Conservation (phyloP, 306 rosid genomes). For the Abrus pulchellus region DNA sequence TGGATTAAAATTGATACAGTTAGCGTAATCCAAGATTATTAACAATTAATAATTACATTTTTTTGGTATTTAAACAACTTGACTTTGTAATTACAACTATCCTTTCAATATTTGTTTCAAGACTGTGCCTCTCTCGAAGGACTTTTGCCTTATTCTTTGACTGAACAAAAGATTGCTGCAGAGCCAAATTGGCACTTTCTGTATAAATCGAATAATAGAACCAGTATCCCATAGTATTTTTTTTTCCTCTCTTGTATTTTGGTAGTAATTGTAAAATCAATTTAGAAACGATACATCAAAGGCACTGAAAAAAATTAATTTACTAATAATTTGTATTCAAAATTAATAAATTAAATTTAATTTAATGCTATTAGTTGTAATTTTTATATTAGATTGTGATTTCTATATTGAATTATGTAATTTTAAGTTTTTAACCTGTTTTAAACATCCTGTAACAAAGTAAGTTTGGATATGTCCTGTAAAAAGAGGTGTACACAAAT, state of each 20-base stretch:
- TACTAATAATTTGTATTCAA: too few species aligned
- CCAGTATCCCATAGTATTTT: background rate
- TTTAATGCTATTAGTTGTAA: too few species aligned
- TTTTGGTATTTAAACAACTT: background rate
- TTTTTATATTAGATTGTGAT: too few species aligned
- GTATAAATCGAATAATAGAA: background rate
- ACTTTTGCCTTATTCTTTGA: constrained; percentile 76
- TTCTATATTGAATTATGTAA: too few species aligned
- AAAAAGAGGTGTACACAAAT: too few species aligned
- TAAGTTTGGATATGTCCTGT: too few species aligned
- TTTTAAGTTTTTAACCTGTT: too few species aligned
- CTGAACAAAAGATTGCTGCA: constrained; percentile 71
- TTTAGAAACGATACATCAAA: background rate
- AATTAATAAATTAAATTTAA: too few species aligned
- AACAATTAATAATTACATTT: background rate
- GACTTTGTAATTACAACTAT: background rate
- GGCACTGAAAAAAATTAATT: too few species aligned
- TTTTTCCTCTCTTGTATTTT: background rate
- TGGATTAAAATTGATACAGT: background rate
- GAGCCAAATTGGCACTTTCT: constrained; percentile 72
- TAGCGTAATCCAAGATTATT: background rate
- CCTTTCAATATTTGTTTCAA: background rate
- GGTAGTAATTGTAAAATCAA: background rate
- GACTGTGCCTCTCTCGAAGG: constrained; percentile 34
- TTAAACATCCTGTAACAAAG: too few species aligned